Conservation (phyloP, 1,284 basidiomycete species). For the Bondarzewia mesenterica region DNA sequence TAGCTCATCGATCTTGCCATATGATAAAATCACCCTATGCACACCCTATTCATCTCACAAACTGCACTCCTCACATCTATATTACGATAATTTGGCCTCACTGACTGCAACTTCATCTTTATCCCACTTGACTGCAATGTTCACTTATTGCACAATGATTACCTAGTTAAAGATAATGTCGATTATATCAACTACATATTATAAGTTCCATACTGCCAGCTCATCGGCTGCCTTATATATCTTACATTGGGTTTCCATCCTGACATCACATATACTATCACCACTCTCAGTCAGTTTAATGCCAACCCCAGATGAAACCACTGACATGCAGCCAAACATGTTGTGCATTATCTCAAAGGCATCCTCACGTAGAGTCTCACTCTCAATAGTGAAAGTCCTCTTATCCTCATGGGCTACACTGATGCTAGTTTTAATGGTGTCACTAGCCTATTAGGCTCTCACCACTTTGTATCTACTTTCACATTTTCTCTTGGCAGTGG, state of each 20-base stretch:
- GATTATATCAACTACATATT: not conserved
- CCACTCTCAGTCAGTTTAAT: conserved; percentile 25
- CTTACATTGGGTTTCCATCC: conserved; percentile 28
- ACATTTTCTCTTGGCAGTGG: conserved; percentile 22
- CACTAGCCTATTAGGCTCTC: conserved; percentile 10
- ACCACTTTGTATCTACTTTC: conserved; percentile 29
- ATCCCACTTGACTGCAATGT: conserved; percentile 24
- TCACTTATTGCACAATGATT: conserved; percentile 8
- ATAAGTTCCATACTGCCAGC: conserved; percentile 19
- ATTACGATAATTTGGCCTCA: not conserved
- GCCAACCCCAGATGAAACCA: conserved; percentile 20
- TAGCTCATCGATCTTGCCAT: too few relatives aligned
- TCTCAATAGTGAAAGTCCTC: conserved; percentile 18
- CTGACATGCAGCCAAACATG: conserved; percentile 29
- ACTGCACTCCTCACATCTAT: too few relatives aligned
- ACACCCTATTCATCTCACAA: too few relatives aligned
- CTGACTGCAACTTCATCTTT: conserved; percentile 1
- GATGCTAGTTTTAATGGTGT: conserved; percentile 32
- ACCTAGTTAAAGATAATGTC: too few relatives aligned
- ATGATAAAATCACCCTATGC: too few relatives aligned
- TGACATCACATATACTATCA: conserved; percentile 32
- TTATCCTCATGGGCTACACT: conserved; percentile 25
- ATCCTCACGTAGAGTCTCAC: conserved; percentile 23
- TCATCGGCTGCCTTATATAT: conserved; percentile 34
- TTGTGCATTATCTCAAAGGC: conserved; percentile 34